Evolutionary conservation across 306 rosid species (phyloP), one percentile per base, ranked within the genome.

Genomic region (Sicyos edulis): DNA sequence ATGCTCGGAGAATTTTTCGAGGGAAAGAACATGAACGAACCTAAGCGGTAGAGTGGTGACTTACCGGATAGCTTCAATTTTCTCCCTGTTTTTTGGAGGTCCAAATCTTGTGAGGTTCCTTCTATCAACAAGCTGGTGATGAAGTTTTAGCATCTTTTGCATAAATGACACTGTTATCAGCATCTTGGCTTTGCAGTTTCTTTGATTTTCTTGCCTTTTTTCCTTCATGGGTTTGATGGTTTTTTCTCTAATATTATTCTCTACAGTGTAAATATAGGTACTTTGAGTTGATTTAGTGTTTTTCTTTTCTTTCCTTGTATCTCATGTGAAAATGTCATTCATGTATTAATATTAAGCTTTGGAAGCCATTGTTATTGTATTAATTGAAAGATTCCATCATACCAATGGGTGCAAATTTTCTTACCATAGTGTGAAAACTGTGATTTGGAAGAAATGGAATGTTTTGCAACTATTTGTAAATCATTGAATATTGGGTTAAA

Each of bases 1-100:
- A 93, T 93, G 97, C 60, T 93, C 78, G 95, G 97, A 7, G 99
- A 93, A 59, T 93, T 93, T 85, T 93, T 91, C 5, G 99, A 93
- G 82, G 99, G 99, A 47, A 93, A 87, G 82, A 91, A 76, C 66
- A 40, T 89, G 81, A 88, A 47, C 4, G 99, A 93, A 64, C 86
- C 82, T 12, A 93, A 59, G 81, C 83, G 95, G 58, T 87, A 78
- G 50, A 50, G 10, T 63, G 51, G 70, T 12, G 32, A 42, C 29
- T 58, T 29, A 29, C 66, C 16, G 2, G 45, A 15, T 60, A 29
- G 66, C 45, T 60, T 19, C 66, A 60, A 60, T 45, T 32, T 15
- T 42, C 66, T 15, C 6, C 66, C 66, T 60, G 64, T 29, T 60
- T 60, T 29, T 32, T 60, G 45, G 66, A 60, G 66, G 66, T 14